Base-by-base conservation (phyloP, 2,329 filamentous ascomycete genomes). In the Venturia pyrina region DNA sequence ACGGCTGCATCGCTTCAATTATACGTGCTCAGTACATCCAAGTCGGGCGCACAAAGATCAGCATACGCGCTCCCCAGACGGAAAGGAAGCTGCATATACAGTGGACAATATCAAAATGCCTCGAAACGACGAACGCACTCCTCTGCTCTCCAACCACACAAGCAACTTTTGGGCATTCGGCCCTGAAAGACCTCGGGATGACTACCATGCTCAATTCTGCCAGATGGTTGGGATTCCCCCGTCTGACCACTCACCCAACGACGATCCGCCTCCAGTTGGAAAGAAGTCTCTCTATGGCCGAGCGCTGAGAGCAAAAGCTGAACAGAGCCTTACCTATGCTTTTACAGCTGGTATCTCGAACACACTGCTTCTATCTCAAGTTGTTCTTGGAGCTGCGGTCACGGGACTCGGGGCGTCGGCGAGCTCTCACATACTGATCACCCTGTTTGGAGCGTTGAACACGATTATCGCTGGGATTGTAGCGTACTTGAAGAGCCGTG, bases 401-500 rank as follows among this genome's bases (percentile, higher is more conserved):
- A 78, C 76, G 0, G 77, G 70, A 0, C 71, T 78, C 5, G 77
- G 75, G 5, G 77, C 76, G 1, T 72, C 70, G 43, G 70, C 74
- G 61, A 72, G 71, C 1, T 74, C 72, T 46, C 72, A 73, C 28
- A 70, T 76, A 17, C 69, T 77, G 1, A 76, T 78, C 65, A 77
- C 76, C 2, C 68, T 77, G 5, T 77, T 78, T 63, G 76, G 77
- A 6, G 76, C 75, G 1, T 41, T 75, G 37, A 78, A 78, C 65
- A 78, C 77, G 3, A 72, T 78, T 6, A 78, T 78, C 53, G 76
- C 77, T 2, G 76, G 77, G 4, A 66, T 78, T 11, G 73, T 78
- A 3, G 75, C 76, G 5, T 78, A 78, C 66, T 67, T 78, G 19
- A 78, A 78, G 66, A 74, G 73, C 6, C 71, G 75, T 15, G 77